Evolutionary conservation across 1,284 basidiomycete genomes (phyloP), one percentile per base, ranked within the genome.

Genomic region (Irpex lacteus): DNA sequence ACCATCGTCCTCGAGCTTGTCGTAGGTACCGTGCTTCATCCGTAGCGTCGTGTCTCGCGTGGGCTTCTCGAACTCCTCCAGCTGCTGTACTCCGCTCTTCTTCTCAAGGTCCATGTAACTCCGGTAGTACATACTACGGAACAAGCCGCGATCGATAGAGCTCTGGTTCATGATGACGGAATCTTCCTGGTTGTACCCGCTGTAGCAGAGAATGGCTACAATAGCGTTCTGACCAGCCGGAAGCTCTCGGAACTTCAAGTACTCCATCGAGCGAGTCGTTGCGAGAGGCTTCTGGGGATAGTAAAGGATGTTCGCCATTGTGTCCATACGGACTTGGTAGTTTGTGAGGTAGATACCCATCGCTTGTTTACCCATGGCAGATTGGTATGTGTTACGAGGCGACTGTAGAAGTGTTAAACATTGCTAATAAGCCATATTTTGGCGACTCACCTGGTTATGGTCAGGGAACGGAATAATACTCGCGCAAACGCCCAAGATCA

Each of bases 151-250:
- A 74, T 99, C 97, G 72, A 99, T 95, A 19, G 97, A 98, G 69
- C 92, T 95, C 79, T 99, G 97, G 77, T 99, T 99, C 97, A 99
- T 98, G 78, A 99, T 99, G 77, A 99, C 97, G 69, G 98, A 99
- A 85, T 99, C 98, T 89, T 99, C 98, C 79, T 99, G 98, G 78
- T 99, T 99, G 81, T 99, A 99, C 38, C 97, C 97, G 70, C 96
- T 98, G 80, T 99, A 99, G 74, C 96, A 98, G 60, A 99, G 82
- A 75, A 99, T 99, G 3, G 98, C 97, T 57, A 99, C 96, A 68
- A 98, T 96, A 56, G 96, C 96, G 74, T 99, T 99, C 78, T 98
- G 96, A 18, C 97, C 98, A 11, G 97, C 97, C 37, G 97, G 97
- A 55, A 99, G 85, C 75, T 99, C 96, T 71, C 96, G 87, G 89